A percentile compares a stretch with the other conserved stretches of the same genome.
Conservation (phyloP, 2,329 filamentous ascomycete species). For the Colletotrichum kahawae region DNA sequence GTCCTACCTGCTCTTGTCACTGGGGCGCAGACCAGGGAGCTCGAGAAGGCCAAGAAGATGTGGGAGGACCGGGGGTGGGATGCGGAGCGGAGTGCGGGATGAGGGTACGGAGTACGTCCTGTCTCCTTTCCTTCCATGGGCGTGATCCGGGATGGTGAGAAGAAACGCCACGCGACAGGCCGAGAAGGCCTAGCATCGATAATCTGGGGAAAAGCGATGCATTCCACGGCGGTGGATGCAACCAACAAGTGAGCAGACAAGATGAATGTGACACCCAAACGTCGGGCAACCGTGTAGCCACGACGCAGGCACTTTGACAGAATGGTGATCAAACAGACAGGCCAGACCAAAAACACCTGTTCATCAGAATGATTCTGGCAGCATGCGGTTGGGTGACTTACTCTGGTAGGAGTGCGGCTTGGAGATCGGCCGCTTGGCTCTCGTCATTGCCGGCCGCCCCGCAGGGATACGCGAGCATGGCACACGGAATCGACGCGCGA, state of each 20-base stretch:
- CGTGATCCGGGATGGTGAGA: not conserved
- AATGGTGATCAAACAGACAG: not conserved
- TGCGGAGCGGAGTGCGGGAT: not conserved
- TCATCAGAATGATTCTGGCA: not conserved
- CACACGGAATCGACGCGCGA: slow-evolving; percentile 15
- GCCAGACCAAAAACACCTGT: not conserved
- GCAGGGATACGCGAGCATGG: slow-evolving; percentile 15
- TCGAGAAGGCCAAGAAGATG: not conserved
- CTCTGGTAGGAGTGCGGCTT: not conserved
- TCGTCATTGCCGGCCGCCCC: slow-evolving; percentile 3
- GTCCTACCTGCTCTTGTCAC: slow-evolving; percentile 10
- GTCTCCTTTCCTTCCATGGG: not conserved
- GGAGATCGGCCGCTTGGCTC: slow-evolving; percentile 16
- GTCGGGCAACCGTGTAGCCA: not conserved
- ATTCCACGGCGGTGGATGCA: not conserved
- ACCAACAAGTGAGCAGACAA: not conserved
- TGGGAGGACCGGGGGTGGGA: not conserved
- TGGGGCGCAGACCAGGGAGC: slow-evolving; percentile 9
- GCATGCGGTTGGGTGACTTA: slow-evolving; percentile 2
- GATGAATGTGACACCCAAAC: not conserved
- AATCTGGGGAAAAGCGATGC: slow-evolving; percentile 1
- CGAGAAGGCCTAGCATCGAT: not conserved
- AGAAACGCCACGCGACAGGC: slow-evolving; percentile 7
- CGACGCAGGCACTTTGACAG: not conserved
- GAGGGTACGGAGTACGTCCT: not conserved